Evolutionary conservation across 495 filamentous ascomycete genomes (phyloP).

Genomic region (Ramalina peruviana): DNA sequence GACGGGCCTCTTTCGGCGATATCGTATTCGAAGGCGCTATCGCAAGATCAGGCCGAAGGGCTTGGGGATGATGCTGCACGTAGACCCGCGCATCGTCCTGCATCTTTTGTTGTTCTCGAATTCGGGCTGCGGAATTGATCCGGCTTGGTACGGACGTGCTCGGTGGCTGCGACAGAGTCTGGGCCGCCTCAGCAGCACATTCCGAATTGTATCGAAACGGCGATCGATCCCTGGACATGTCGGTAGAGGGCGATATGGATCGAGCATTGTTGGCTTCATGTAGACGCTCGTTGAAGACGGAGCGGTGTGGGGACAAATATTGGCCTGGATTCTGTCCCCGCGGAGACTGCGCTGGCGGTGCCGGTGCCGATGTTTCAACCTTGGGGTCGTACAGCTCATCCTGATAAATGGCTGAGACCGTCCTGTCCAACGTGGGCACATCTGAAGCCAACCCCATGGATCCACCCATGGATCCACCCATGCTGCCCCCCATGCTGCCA

Average conservation of each 20-base stretch:
- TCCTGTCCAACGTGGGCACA: constrained; percentile 70
- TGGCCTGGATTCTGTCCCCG: constrained; percentile 20
- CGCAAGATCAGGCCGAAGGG: constrained; percentile 13
- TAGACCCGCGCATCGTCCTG: constrained; percentile 36
- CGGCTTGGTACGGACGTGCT: constrained; percentile 23
- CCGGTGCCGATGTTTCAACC: constrained; percentile 38
- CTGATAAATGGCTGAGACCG: constrained; percentile 69
- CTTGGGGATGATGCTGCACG: constrained; percentile 20
- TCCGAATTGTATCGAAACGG: constrained; percentile 73
- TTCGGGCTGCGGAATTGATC: constrained; percentile 42
- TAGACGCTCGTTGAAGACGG: constrained; percentile 57
- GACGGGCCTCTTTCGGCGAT: constrained; percentile 83
- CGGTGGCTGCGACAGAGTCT: constrained; percentile 19
- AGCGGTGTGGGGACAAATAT: constrained; percentile 41
- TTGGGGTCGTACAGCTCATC: constrained; percentile 75
- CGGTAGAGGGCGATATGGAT: constrained; percentile 38
- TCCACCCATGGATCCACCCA: constrained; percentile 24
- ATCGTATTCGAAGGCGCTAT: constrained; percentile 62
- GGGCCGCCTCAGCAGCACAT: constrained; percentile 26
- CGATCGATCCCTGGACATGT: constrained; percentile 54
- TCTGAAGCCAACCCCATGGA: constrained; percentile 21
- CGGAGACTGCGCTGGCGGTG: constrained; percentile 25
- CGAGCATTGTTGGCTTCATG: constrained; percentile 62
- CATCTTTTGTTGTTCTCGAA: constrained; percentile 45
- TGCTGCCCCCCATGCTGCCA: constrained; percentile 22